A percentile compares a stretch with the other conserved stretches of the same genome.
These are phyloP conservation scores for Candida alai DNA, from an alignment of 805 yeast genomes.

Conservation along the genomic window DNA sequence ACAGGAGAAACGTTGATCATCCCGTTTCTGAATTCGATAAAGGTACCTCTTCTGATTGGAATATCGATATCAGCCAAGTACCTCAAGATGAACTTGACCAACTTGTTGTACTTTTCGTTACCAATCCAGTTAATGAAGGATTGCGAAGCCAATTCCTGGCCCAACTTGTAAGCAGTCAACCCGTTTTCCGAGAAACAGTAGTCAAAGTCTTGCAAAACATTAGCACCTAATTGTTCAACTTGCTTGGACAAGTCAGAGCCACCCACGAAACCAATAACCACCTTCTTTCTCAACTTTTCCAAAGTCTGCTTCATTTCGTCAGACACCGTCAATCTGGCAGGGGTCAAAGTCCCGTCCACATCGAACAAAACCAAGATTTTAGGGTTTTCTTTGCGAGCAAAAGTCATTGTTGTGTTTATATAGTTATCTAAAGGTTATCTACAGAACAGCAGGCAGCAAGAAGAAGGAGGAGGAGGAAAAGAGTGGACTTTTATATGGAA, in stretches of 20 bases:
- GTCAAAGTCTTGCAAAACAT: conserved; percentile 77
- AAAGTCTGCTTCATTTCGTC: conserved; percentile 75
- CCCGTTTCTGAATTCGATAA: conserved; percentile 98
- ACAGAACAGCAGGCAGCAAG: conserved; percentile 1
- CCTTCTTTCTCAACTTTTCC: conserved; percentile 78
- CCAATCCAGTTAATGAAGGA: conserved; percentile 96
- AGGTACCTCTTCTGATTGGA: conserved; percentile 98
- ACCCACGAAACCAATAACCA: conserved; percentile 95
- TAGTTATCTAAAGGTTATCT: neutral
- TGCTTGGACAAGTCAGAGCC: conserved; percentile 95
- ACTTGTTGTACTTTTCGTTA: conserved; percentile 86
- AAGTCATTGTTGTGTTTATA: conserved; percentile 41
- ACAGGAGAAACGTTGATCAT: conserved; percentile 98
- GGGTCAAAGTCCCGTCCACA: conserved; percentile 97
- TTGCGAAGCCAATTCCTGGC: conserved; percentile 85
- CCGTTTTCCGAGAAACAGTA: conserved; percentile 98
- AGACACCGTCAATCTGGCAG: conserved; percentile 81
- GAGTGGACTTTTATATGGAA: too few species aligned
- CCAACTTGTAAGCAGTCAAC: conserved; percentile 91
- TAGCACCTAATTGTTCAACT: conserved; percentile 89
- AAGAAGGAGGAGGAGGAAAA: conserved; percentile 3
- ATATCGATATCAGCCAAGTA: conserved; percentile 83
- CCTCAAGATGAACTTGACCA: conserved; percentile 78
- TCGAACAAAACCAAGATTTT: conserved; percentile 89
- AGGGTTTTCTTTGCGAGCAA: conserved; percentile 74